A percentile compares a stretch with the other conserved stretches of the same genome.
phyloP scores from a whole-genome alignment of 139 green algal genomes.

The Chlamydomonas sphaeroides region DNA sequence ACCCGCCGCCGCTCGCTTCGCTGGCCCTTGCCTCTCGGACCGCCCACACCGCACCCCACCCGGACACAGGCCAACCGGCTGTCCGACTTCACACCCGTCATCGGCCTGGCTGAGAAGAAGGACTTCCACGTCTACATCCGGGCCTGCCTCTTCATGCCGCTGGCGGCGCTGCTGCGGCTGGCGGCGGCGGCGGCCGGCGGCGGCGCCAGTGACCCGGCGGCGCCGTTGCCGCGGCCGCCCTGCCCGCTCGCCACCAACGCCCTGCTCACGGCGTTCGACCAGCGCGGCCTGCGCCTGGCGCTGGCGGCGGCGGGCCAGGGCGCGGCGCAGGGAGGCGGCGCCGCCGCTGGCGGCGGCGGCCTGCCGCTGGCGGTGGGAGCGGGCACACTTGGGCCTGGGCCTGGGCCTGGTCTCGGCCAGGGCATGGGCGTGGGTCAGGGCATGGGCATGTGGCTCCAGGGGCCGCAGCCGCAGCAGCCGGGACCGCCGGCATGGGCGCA shows the following conservation, averaged over 20 bases:
- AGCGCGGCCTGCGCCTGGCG: constrained; percentile 5
- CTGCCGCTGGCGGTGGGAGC: too few relatives aligned
- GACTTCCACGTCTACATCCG: constrained; percentile 42
- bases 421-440: too few relatives aligned
- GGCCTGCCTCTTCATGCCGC: constrained; percentile 42
- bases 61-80: constrained; percentile 42
- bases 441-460: too few relatives aligned
- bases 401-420: too few relatives aligned
- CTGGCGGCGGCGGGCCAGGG: neutral
- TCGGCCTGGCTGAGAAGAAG: constrained; percentile 39
- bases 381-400: too few relatives aligned
- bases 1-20: too few relatives aligned
- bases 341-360: neutral
- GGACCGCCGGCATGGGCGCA: neutral
- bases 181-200: neutral
- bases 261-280: constrained; percentile 28
- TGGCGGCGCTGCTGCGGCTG: constrained; percentile 31
- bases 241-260: constrained; percentile 28
- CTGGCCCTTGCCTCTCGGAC: too few relatives aligned
- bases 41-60: too few relatives aligned
- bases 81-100: constrained; percentile 38
- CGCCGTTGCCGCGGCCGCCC: neutral
- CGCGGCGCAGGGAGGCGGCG: too few relatives aligned
- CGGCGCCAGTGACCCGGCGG: too few relatives aligned
- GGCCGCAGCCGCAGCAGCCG: neutral